Evolutionary conservation across 2,329 filamentous ascomycete species (phyloP), one percentile per base, ranked within the genome.

Genomic region (Penicillium janthinellum): DNA sequence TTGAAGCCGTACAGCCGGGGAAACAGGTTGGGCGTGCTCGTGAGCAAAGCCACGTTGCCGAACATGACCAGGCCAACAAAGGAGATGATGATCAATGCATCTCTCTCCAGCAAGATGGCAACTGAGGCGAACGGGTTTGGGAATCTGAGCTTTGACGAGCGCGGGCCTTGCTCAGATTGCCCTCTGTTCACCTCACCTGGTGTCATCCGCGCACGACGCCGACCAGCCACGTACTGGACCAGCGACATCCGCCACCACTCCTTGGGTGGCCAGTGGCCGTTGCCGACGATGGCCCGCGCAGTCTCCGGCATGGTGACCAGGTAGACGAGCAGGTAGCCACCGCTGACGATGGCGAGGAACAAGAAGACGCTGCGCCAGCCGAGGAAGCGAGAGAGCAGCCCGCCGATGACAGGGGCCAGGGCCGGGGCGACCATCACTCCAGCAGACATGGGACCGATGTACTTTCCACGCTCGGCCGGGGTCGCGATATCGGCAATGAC

Each of bases 121-220:
- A 82, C 67, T 0, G 77, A 75, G 25, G 72, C 70, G 5, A 81
- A 60, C 0, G 80, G 80, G 57, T 82, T 83, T 0, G 81, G 81
- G 31, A 79, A 76, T 2, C 71, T 69, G 5, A 81, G 67, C 47
- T 74, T 76, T 15, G 73, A 70, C 10, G 68, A 66, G 6, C 64
- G 61, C 58, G 56, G 64, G 61, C 63, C 45, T 6, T 57, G 42
- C 20, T 55, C 38, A 2, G 35, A 41, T 22, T 15, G 35, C 37
- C 50, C 38, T 58, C 28, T n/a, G 37, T 63, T 55, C 5, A 59
- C 51, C 10, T 41, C 7, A 25, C 20, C 49, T 57, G n/a, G 25
- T 35, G 17, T 54, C 42, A 10, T n/a, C 42, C 47, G 28, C 37
- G 49, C 20, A 28, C 4, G n/a, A 20, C 44, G 41, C 4, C 54